Percentiles rank a stretch among this genome's conserved stretches.
Conservation (phyloP, 2,329 filamentous ascomycete genomes). For the Penicillium griseofulvum region DNA sequence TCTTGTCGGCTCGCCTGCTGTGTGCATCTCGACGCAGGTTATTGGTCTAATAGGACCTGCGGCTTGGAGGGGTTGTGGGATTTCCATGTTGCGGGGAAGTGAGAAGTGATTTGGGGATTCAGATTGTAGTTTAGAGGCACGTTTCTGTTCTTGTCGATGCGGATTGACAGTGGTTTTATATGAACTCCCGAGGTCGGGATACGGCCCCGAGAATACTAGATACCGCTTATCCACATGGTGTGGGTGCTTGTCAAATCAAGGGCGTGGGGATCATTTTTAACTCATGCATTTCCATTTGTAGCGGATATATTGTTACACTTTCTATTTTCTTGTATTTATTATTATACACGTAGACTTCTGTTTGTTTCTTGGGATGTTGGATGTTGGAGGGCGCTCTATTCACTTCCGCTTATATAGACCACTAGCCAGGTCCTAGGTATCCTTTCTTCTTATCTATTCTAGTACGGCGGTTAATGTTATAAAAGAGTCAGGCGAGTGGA, state of each 20-base stretch:
- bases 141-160: not conserved
- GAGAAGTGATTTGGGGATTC: not conserved
- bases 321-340: too few relatives aligned
- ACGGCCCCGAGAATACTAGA: not conserved
- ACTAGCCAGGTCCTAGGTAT: not conserved
- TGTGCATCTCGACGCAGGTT: conserved; percentile 47
- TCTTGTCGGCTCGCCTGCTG: conserved; percentile 50
- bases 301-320: not conserved
- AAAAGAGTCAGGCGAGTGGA: not conserved
- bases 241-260: not conserved
- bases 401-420: not conserved
- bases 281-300: not conserved
- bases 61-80: conserved; percentile 2
- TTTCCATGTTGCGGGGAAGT: not conserved
- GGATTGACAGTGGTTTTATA: not conserved
- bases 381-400: not conserved
- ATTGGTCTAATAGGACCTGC: conserved; percentile 15
- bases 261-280: not conserved
- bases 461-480: not conserved
- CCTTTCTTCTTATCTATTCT: not conserved
- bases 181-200: not conserved
- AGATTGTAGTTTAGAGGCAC: not conserved
- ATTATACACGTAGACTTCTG: not conserved
- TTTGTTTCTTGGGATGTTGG: not conserved
- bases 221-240: not conserved